Percentiles rank a stretch among this genome's conserved stretches.
Evolutionary conservation across 345 rosid genomes (phyloP).

Genomic region (Cardiospermum halicacabum): DNA sequence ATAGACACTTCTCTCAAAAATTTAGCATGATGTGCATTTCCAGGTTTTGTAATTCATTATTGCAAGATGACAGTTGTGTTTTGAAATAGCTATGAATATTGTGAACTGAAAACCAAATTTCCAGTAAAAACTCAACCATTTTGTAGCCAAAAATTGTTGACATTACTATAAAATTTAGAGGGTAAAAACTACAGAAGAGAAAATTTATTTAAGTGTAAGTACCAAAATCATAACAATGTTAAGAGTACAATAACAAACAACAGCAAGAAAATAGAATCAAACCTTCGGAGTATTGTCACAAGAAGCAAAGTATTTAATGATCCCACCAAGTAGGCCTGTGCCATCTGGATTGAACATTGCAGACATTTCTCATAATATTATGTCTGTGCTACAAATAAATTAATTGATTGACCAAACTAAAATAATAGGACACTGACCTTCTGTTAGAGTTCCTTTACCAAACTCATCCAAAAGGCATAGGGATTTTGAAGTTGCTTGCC

Average conservation of each 20-base stretch:
- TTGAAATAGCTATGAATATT: not conserved
- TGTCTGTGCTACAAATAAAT: not conserved
- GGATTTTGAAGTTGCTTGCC: slow-evolving; percentile 92
- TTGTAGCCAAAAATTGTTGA: too few relatives aligned
- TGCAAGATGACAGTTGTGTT: too few relatives aligned
- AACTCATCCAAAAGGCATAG: slow-evolving; percentile 92
- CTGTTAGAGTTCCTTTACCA: slow-evolving; percentile 98
- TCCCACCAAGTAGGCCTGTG: slow-evolving; percentile 94
- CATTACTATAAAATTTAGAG: too few relatives aligned
- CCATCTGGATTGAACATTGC: slow-evolving; percentile 58
- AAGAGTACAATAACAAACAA: not conserved
- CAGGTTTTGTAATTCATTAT: not conserved
- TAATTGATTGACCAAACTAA: not conserved
- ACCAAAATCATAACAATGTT: not conserved
- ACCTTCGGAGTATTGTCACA: slow-evolving; percentile 84
- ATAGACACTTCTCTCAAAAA: not conserved
- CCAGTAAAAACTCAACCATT: not conserved
- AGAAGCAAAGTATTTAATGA: slow-evolving; percentile 61
- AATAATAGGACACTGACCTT: slow-evolving; percentile 48
- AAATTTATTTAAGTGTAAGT: too few relatives aligned
- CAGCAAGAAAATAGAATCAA: slow-evolving; percentile 25
- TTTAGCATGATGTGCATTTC: not conserved
- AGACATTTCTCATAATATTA: not conserved
- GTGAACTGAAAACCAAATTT: not conserved
- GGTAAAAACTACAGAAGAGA: too few relatives aligned